These are phyloP conservation scores for Arthrocladium fulminans DNA, from an alignment of 2,329 filamentous ascomycete genomes.

Conservation along the genomic window DNA sequence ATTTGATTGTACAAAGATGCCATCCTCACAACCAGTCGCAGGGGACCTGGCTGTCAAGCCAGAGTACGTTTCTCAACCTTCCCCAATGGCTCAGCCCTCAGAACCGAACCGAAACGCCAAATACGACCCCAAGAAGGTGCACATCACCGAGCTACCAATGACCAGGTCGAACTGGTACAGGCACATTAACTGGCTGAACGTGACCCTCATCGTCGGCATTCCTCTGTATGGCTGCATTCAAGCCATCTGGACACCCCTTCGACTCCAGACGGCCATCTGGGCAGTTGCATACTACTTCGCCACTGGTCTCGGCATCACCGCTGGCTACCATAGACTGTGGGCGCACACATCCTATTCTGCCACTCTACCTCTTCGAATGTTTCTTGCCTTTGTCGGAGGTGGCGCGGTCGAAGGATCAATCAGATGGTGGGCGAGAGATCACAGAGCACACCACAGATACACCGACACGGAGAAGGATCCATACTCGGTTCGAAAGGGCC, in stretches of 20 bases:
- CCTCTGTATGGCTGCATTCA: slow-evolving; percentile 65
- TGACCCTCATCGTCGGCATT: slow-evolving; percentile 67
- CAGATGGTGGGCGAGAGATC: slow-evolving; percentile 80
- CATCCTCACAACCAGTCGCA: slow-evolving; percentile 43
- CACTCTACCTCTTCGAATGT: slow-evolving; percentile 65
- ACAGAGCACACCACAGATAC: slow-evolving; percentile 82
- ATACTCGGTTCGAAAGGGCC: slow-evolving; percentile 81
- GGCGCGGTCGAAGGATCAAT: slow-evolving; percentile 80
- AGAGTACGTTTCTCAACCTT: slow-evolving; percentile 36
- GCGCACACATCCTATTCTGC: slow-evolving; percentile 79
- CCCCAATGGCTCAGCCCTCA: slow-evolving; percentile 39
- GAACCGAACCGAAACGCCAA: slow-evolving; percentile 46
- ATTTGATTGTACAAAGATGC: slow-evolving; percentile 32
- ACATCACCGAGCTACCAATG: slow-evolving; percentile 75
- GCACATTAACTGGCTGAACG: slow-evolving; percentile 91
- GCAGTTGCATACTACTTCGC: slow-evolving; percentile 74
- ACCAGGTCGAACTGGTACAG: slow-evolving; percentile 80
- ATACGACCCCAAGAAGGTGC: slow-evolving; percentile 62
- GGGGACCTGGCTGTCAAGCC: slow-evolving; percentile 43
- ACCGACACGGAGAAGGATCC: slow-evolving; percentile 89
- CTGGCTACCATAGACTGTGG: slow-evolving; percentile 76
- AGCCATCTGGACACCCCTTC: slow-evolving; percentile 69
- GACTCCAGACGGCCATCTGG: slow-evolving; percentile 62
- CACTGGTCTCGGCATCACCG: slow-evolving; percentile 71
- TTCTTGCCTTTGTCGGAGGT: slow-evolving; percentile 70